phyloP scores from a whole-genome alignment of 352 stramenopile species.

The Globisporangium recalcitrans region DNA sequence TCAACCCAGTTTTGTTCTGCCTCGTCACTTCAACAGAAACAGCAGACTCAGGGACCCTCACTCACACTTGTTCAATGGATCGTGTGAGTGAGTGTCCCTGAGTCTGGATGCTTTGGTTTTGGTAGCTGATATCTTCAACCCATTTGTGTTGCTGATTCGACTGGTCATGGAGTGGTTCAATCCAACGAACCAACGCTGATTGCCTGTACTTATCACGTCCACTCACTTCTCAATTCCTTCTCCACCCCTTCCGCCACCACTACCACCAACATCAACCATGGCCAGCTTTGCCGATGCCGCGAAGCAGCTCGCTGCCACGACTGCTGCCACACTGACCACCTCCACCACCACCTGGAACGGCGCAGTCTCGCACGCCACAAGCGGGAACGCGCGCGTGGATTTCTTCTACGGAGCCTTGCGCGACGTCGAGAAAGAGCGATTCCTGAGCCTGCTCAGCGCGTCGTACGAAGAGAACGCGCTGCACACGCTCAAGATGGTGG shows the following conservation, averaged over 20 bases:
- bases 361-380: conserved; percentile 29
- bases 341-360: conserved; percentile 38
- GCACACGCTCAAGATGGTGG: conserved; percentile 51
- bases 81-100: no score
- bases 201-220: no score
- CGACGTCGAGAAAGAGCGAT: conserved; percentile 23
- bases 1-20: no score
- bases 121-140: no score
- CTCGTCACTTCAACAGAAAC: no score
- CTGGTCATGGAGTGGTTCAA: no score
- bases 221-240: conserved; percentile 19
- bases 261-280: conserved; percentile 2
- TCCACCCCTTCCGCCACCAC: background rate
- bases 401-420: conserved; percentile 38
- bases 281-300: conserved; percentile 22
- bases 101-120: no score
- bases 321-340: background rate
- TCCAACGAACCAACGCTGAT: no score
- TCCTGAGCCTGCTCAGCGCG: conserved; percentile 24
- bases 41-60: no score
- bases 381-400: conserved; percentile 35
- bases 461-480: conserved; percentile 42
- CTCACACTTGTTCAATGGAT: no score
- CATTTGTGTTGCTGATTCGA: no score
- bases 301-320: conserved; percentile 20